Percentiles rank a stretch among this genome's conserved stretches.
Conservation (phyloP, 1,284 basidiomycete genomes). For the Cyathus olla region DNA sequence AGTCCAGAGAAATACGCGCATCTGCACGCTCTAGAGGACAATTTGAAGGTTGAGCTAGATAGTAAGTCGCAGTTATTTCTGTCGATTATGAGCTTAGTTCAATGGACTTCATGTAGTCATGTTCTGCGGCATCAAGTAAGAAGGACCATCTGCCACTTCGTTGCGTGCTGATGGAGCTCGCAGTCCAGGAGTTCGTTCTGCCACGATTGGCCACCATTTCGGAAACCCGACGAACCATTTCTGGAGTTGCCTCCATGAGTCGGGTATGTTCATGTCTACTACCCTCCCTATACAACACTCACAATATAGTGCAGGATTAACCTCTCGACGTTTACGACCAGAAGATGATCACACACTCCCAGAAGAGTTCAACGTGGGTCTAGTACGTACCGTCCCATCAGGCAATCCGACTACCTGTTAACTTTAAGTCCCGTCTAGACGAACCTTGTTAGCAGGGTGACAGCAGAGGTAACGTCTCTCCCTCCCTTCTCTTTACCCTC, state of each 20-base stretch:
- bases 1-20: constrained; percentile 59
- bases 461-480: constrained; percentile 53
- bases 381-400: constrained; percentile 47
- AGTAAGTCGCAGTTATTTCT: constrained; percentile 38
- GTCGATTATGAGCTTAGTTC: not conserved
- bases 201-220: constrained; percentile 77
- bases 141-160: constrained; percentile 6
- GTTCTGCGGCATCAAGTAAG: constrained; percentile 78
- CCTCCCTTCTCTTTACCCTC: not conserved
- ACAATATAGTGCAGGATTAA: constrained; percentile 55
- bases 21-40: constrained; percentile 53
- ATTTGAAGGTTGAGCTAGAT: constrained; percentile 45
- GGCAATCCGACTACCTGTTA: not conserved
- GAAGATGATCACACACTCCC: constrained; percentile 60
- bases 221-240: constrained; percentile 79
- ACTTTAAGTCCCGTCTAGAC: constrained; percentile 50
- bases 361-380: constrained; percentile 57
- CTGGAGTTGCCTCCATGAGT: constrained; percentile 68
- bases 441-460: constrained; percentile 69
- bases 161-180: not conserved
- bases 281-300: constrained; percentile 4
- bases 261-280: constrained; percentile 46
- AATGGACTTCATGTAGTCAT: constrained; percentile 52
- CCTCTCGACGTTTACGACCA: constrained; percentile 54
- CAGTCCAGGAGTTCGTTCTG: constrained; percentile 71